Evolutionary conservation across 176 grass and related monocot species (phyloP).

Genomic region (Areca catechu): DNA sequence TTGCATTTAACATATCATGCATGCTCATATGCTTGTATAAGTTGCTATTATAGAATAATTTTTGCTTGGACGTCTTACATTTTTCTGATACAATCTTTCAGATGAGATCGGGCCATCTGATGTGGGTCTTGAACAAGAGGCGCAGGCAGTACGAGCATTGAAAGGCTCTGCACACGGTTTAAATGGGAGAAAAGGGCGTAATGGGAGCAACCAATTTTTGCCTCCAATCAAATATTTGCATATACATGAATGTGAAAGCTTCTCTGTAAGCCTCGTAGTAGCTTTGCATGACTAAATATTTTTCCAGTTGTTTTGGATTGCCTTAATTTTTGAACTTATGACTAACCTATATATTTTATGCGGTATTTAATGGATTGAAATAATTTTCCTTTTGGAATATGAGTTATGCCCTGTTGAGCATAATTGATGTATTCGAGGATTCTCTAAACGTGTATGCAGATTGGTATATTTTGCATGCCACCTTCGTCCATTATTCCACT

Average conservation of each 20-base stretch:
- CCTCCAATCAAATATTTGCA: conserved; percentile 88
- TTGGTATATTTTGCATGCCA: conserved; percentile 99
- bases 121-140: conserved; percentile 83
- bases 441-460: conserved; percentile 28
- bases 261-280: conserved; percentile 59
- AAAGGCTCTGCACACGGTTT: conserved; percentile 34
- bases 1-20: no score
- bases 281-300: conserved; percentile 7
- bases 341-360: no score
- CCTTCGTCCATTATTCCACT: conserved; percentile 89
- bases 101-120: conserved; percentile 85
- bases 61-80: neutral
- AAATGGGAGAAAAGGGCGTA: conserved; percentile 71
- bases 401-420: no score
- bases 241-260: conserved; percentile 83
- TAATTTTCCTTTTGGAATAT: no score
- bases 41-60: conserved; percentile 12
- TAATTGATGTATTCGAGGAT: neutral
- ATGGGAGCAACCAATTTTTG: conserved; percentile 39
- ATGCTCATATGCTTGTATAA: neutral
- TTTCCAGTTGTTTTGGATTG: neutral
- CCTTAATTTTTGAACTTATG: no score
- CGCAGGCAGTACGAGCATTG: conserved; percentile 64
- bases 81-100: conserved; percentile 26
- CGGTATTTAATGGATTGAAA: no score